Evolutionary conservation across 2,329 filamentous ascomycete genomes (phyloP), one percentile per base, ranked within the genome.

Genomic region (Arthroderma uncinatum): DNA sequence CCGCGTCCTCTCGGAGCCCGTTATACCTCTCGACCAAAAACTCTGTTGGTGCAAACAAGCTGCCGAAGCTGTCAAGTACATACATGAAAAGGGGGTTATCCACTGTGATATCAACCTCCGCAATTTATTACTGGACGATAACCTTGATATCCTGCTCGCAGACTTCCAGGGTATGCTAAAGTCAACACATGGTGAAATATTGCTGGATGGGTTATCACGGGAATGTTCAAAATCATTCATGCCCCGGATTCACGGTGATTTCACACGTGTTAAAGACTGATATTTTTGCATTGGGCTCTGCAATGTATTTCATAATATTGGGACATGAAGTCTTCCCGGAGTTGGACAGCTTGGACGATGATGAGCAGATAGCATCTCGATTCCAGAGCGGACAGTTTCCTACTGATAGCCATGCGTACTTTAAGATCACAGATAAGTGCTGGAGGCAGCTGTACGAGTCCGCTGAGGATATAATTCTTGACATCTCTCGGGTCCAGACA

Each of bases 41-140:
- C 30, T 33, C 6, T 6, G 30, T 10, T 58, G 53, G 53, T 40
- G 52, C 16, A 42, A 58, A 55, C 53, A 58, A 44, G 55, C 55
- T 34, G 53, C 53, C 34, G 52, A 58, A 52, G 57, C 53, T 6
- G 39, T 58, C 23, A 52, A 28, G 19, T 55, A 42, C 19, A 21
- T 58, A 33, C 57, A 58, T 36, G 55, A 53, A 53, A 58, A 55
- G 53, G 40, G 40, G 23, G 50, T 58, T 42, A 58, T 55, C 40
- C 57, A 55, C 53, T 55, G 57, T 52, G 57, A 58, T 23, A 30
- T 58, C 19, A 53, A 53, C 39, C 16, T 53, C 21, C 40, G 37
- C 19, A 58, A 58, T 53, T 50, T 55, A 39, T 42, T 58, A 9
- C 39, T 58, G 23, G 55, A 53, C 33, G 53, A 58, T 53, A 30